Evolutionary conservation across 768 basidiomycete species (phyloP), one percentile per base, ranked within the genome.

Genomic region (Suillus discolor): DNA sequence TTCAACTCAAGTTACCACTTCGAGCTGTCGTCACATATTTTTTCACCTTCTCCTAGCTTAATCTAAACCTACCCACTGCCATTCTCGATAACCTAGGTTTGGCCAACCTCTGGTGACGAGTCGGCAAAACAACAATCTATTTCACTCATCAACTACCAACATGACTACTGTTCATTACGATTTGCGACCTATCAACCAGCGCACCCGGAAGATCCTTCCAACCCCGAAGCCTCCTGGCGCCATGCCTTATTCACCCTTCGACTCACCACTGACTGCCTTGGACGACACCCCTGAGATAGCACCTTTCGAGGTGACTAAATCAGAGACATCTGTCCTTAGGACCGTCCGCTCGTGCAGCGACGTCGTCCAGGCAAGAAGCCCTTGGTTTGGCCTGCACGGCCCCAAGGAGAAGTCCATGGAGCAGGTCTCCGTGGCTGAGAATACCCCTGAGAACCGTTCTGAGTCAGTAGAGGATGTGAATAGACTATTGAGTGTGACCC

Each of bases 291-390:
- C 44, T 9, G 44, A 45, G 1, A 7, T 11, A 9, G 8, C 44
- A 6, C 7, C 44, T 0, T 1, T 1, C 2, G 8, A 8, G 9
- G 44, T 45, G 2, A 2, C 20, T 9, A n/a, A 4, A 9, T 45
- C 20, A 3, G 44, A 45, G 6, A 45, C 7, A 0, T 12, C 45
- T 9, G 45, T 11, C 20, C 45, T 45, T 1, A 3, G 45, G 9
- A n/a, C 45, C 0, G n/a, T 45, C 2, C n/a, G n/a, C 2, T 45
- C n/a, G 0, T n/a, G 4, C 2, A n/a, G n/a, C 4, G n/a, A 45
- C 11, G 45, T n/a, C 1, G 4, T 45, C n/a, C 9, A 4, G 20
- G n/a, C 4, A 11, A 45, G 45, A 11, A n/a, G 9, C 45, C 45
- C 44, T n/a, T 45, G 44, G 44, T 8, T n/a, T 20, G 20, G 44